A percentile compares a stretch with the other conserved stretches of the same genome.
Conservation (phyloP, 163 green algal genomes). For the Prototheca cutis region DNA sequence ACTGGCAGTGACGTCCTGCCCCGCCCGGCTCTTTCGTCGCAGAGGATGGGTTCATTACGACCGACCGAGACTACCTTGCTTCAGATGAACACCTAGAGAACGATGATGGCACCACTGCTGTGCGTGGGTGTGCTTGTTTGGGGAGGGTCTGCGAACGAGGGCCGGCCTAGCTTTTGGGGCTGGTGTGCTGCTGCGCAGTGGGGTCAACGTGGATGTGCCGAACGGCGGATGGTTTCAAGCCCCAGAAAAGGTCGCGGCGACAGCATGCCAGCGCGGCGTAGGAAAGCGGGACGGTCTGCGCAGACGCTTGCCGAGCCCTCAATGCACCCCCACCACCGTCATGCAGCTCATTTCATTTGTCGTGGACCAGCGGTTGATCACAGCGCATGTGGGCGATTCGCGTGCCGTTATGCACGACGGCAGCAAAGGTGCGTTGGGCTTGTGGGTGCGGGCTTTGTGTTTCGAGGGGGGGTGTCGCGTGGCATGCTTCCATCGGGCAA, state of each 20-base stretch:
- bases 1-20: neutral
- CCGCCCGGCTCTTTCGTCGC: neutral
- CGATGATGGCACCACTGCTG: conserved; percentile 58
- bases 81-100: conserved; percentile 28
- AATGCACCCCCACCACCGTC: neutral
- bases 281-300: too few relatives aligned
- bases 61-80: conserved; percentile 54
- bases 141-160: too few relatives aligned
- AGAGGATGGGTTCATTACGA: conserved; percentile 21
- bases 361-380: conserved; percentile 57
- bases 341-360: conserved; percentile 63
- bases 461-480: neutral
- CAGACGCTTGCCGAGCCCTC: too few relatives aligned
- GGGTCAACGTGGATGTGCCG: too few relatives aligned
- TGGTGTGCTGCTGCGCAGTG: too few relatives aligned
- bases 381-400: conserved; percentile 90
- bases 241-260: too few relatives aligned
- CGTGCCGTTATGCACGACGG: conserved; percentile 65
- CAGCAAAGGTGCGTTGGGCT: conserved; percentile 55
- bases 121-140: neutral
- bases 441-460: neutral
- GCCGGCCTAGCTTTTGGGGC: too few relatives aligned
- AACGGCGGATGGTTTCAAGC: too few relatives aligned
- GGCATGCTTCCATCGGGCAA: neutral
- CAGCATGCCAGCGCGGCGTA: too few relatives aligned